Percentiles rank a stretch among this genome's conserved stretches.
Evolutionary conservation across 768 basidiomycete species (phyloP).

Genomic region (Lyophyllum shimeji): DNA sequence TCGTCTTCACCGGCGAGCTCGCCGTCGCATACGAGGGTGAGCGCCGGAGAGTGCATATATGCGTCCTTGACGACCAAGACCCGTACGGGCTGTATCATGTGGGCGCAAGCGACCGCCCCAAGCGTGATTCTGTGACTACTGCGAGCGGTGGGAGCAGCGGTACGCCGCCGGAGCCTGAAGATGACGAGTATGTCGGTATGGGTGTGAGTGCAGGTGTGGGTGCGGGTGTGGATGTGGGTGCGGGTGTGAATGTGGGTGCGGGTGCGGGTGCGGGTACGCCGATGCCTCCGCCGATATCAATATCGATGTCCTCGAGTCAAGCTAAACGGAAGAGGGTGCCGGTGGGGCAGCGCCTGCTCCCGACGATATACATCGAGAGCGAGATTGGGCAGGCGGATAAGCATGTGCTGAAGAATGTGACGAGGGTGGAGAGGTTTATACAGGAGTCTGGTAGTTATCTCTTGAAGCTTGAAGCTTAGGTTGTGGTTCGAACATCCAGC

Average conservation of each 20-base stretch:
- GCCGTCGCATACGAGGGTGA: conserved; percentile 91
- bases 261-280: no score
- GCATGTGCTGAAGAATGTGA: conserved; percentile 94
- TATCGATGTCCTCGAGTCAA: no score
- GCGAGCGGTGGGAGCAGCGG: conserved; percentile 27
- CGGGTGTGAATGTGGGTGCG: conserved; percentile 6
- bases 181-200: no score
- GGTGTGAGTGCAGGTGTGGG: no score
- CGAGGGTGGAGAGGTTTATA: conserved; percentile 92
- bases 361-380: conserved; percentile 89
- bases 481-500: no score
- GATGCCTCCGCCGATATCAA: no score
- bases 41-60: conserved; percentile 79
- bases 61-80: conserved; percentile 85
- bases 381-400: conserved; percentile 97
- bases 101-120: no score
- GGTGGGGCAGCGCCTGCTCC: conserved; percentile 80
- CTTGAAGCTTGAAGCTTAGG: no score
- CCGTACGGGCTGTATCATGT: conserved; percentile 86
- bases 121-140: conserved; percentile 36
- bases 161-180: conserved; percentile 61
- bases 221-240: no score
- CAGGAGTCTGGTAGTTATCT: conserved; percentile 53
- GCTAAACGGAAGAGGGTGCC: conserved; percentile 61
- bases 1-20: conserved; percentile 84